phyloP scores from a whole-genome alignment of 2,329 filamentous ascomycete genomes.

The Sclerotiophoma versabilis region DNA sequence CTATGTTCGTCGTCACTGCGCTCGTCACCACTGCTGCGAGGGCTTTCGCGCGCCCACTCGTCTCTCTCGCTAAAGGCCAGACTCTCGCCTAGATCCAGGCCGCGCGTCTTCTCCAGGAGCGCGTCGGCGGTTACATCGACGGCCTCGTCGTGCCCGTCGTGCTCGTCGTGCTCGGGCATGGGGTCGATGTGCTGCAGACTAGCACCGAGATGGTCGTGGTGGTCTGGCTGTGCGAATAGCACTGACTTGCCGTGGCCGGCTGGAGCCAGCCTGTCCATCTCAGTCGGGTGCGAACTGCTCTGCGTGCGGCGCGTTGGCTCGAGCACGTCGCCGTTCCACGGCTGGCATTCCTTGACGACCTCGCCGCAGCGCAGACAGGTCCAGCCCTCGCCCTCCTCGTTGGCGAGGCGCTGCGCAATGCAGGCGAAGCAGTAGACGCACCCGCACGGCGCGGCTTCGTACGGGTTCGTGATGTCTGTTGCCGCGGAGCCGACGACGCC shows the following conservation, averaged over 20 bases:
- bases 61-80: conserved; percentile 42
- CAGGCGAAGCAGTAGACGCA: conserved; percentile 98
- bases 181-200: conserved; percentile 30
- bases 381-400: conserved; percentile 95
- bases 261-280: neutral
- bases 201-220: conserved; percentile 7
- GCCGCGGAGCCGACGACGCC: conserved; percentile 87
- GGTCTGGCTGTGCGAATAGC: neutral
- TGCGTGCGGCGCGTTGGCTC: conserved; percentile 52
- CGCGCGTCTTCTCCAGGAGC: conserved; percentile 20
- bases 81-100: conserved; percentile 38
- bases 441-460: conserved; percentile 86
- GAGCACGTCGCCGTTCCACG: conserved; percentile 90
- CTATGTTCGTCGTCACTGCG: conserved; percentile 39
- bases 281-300: neutral
- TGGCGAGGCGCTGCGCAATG: conserved; percentile 85
- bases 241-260: neutral
- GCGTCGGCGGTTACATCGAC: conserved; percentile 1
- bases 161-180: conserved; percentile 1
- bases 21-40: conserved; percentile 26
- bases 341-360: conserved; percentile 81
- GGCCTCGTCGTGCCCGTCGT: neutral
- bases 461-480: conserved; percentile 95
- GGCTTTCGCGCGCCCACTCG: conserved; percentile 47
- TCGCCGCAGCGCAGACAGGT: conserved; percentile 88